Evolutionary conservation across 2,329 filamentous ascomycete genomes (phyloP).

Genomic region (Xylariaceae sp.): DNA sequence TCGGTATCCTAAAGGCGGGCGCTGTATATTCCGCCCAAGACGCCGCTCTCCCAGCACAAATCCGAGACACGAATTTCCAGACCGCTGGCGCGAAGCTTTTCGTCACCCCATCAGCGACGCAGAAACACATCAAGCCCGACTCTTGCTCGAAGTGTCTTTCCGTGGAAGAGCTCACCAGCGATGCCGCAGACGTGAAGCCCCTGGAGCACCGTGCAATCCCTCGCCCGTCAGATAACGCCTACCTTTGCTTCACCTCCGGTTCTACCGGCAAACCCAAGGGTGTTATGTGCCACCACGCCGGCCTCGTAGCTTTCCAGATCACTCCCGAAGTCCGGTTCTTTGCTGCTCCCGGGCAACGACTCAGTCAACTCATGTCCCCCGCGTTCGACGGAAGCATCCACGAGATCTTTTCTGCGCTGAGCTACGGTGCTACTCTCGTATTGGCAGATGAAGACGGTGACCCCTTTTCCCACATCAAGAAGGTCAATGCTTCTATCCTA

Average conservation of each 20-base stretch:
- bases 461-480: conserved; percentile 3
- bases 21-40: background rate
- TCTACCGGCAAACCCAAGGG: conserved; percentile 2
- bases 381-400: background rate
- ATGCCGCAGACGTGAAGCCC: background rate
- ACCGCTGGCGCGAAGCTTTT: background rate
- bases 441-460: background rate
- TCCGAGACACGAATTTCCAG: background rate
- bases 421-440: background rate
- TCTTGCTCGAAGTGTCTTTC: background rate
- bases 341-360: background rate
- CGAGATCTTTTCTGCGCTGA: conserved; percentile 1
- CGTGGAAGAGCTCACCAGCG: background rate
- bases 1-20: background rate
- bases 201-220: background rate
- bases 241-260: conserved; percentile 3
- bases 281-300: background rate
- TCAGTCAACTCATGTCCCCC: background rate
- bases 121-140: background rate
- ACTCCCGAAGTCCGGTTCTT: background rate
- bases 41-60: background rate
- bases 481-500: conserved; percentile 1
- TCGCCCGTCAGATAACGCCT: background rate
- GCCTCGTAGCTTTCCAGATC: conserved; percentile 1
- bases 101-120: background rate